Evolutionary conservation across 306 rosid genomes (phyloP).

Genomic region (Boehmeria nivea): DNA sequence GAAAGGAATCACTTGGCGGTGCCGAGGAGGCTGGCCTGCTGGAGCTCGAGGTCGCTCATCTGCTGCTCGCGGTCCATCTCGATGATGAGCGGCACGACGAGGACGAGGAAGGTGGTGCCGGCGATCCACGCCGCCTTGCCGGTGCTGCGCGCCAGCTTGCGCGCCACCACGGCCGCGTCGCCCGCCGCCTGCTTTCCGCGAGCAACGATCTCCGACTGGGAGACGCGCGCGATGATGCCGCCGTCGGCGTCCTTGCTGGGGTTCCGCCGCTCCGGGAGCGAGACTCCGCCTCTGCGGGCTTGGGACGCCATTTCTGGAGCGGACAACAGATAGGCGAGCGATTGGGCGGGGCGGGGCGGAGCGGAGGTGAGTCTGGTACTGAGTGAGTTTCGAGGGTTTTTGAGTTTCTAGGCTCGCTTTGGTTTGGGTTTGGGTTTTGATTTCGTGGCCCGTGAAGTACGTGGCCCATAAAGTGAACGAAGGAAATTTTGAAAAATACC

Average conservation of each 20-base stretch:
- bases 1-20: conserved; percentile 45
- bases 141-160: conserved; percentile 77
- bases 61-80: conserved; percentile 99
- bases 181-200: conserved; percentile 55
- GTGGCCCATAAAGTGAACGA: too few species aligned
- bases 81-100: conserved; percentile 78
- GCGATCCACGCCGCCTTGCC: conserved; percentile 96
- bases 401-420: too few species aligned
- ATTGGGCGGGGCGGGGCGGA: conserved; percentile 1
- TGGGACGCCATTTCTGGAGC: conserved; percentile 59
- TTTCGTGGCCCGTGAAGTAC: background rate
- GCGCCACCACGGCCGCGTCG: conserved; percentile 53
- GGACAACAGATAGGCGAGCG: too few species aligned
- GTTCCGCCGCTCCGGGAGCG: conserved; percentile 64
- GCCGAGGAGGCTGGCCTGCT: conserved; percentile 93
- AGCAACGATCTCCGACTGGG: conserved; percentile 46
- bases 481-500: too few species aligned
- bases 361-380: background rate
- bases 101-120: conserved; percentile 75
- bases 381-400: background rate
- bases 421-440: too few species aligned
- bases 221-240: conserved; percentile 39
- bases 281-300: conserved; percentile 70
- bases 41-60: conserved; percentile 81
- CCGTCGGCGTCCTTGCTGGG: conserved; percentile 26